Evolutionary conservation across 2,329 filamentous ascomycete genomes (phyloP), one percentile per base, ranked within the genome.

Genomic region (Fusarium kyushuense): DNA sequence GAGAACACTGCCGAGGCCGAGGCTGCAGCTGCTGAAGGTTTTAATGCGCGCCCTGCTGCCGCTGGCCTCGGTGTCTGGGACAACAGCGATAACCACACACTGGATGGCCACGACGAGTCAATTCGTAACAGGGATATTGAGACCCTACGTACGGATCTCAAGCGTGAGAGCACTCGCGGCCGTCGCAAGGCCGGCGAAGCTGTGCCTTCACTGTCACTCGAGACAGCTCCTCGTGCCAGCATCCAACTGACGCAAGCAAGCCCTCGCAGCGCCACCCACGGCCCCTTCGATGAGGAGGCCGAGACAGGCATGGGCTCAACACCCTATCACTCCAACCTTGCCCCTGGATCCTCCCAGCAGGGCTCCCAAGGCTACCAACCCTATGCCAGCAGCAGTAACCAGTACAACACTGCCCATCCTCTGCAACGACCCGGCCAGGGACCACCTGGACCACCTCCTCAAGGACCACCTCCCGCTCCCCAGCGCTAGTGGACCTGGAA

Each of bases 141-240:
- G 52, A 71, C 69, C n/a, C 65, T 81, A 41, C 79, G 79, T 61
- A 76, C 70, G 40, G 75, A 79, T 47, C 75, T 76, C 54, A 80
- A 80, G 74, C 77, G 79, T 42, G 79, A 82, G 51, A 85, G 83
- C 69, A 82, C 82, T 59, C 80, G 81, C 27, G 84, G 84, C 38
- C 82, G 83, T 33, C 81, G 84, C 68, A 82, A 79, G 73, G 81
- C 83, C 11, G 84, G 84, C 55, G 83, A 86, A 46, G 79, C 77
- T 2, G 70, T 83, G 11, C 79, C 82, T 11, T 70, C 76, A 5
- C 74, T 77, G 32, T 74, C 75, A 51, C 74, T 70, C 59, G 75
- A 74, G 30, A 71, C 72, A 45, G 52, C 72, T 33, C 64, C 65
- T 49, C 57, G 71, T 45, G 60, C 66, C 51, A 64, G 71, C 69